These are phyloP conservation scores for Penicillium tannophilum DNA, from an alignment of 495 filamentous ascomycete genomes.

Conservation along the genomic window DNA sequence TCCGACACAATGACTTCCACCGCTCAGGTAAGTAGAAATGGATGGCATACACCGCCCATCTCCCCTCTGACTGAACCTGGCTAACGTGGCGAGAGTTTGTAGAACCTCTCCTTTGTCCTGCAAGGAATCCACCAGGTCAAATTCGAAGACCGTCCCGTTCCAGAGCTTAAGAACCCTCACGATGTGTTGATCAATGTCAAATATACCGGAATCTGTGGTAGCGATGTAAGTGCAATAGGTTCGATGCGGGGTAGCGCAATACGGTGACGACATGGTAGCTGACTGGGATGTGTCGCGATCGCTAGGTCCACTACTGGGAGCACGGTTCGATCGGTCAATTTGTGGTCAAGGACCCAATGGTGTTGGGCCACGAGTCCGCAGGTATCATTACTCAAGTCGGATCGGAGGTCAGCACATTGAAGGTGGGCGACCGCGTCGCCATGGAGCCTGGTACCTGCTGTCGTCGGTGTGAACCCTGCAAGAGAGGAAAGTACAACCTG, in stretches of 20 bases:
- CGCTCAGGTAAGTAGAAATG: constrained; percentile 22
- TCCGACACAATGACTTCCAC: constrained; percentile 10
- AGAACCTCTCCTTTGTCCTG: constrained; percentile 91
- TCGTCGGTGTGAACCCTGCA: constrained; percentile 55
- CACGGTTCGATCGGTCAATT: constrained; percentile 83
- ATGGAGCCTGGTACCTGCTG: constrained; percentile 58
- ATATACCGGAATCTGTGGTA: constrained; percentile 90
- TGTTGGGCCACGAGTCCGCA: constrained; percentile 89
- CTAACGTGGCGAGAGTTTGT: constrained; percentile 8
- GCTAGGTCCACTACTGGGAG: constrained; percentile 81
- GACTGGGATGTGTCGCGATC: neutral
- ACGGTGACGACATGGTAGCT: neutral
- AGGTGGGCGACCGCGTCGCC: constrained; percentile 52
- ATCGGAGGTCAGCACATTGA: constrained; percentile 44
- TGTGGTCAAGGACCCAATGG: constrained; percentile 82
- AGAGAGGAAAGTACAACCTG: constrained; percentile 54
- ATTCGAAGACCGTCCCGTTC: constrained; percentile 76
- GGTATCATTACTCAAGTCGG: constrained; percentile 73
- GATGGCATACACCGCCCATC: neutral
- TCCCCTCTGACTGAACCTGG: neutral
- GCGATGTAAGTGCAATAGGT: constrained; percentile 59
- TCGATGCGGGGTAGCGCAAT: neutral
- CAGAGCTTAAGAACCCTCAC: constrained; percentile 63
- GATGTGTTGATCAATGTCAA: constrained; percentile 82
- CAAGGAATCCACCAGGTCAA: constrained; percentile 69